phyloP scores from a whole-genome alignment of 306 rosid species.

The Rubus idaeus region DNA sequence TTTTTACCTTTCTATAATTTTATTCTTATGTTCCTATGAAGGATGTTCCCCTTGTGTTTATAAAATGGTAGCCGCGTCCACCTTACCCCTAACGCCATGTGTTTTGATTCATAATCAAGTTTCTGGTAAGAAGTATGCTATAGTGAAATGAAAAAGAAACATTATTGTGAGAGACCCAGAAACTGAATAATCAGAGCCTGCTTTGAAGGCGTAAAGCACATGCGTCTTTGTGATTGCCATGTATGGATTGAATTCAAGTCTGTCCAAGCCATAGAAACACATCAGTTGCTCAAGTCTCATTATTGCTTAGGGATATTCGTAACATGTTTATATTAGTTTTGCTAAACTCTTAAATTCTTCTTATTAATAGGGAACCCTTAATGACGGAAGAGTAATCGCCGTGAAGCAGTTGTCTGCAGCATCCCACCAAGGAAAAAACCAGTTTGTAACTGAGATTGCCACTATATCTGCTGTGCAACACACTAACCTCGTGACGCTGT shows the following conservation, averaged over 20 bases:
- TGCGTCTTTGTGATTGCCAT: background rate
- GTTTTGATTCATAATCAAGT: background rate
- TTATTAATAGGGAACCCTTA: conserved; percentile 58
- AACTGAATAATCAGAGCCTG: too few relatives aligned
- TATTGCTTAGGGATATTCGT: background rate
- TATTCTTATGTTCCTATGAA: background rate
- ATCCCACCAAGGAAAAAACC: conserved; percentile 82
- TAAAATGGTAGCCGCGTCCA: background rate
- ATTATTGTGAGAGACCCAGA: background rate
- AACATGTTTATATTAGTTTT: background rate
- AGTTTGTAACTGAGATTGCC: conserved; percentile 79
- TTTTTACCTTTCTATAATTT: background rate
- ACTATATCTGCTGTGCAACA: conserved; percentile 86
- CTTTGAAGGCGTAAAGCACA: background rate
- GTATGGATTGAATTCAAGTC: background rate
- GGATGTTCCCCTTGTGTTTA: background rate
- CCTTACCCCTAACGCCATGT: background rate
- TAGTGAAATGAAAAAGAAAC: background rate
- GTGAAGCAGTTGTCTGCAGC: conserved; percentile 75
- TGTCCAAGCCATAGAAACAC: background rate
- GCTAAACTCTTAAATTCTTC: background rate
- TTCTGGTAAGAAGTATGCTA: background rate
- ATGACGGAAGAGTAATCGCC: conserved; percentile 73
- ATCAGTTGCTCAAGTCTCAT: background rate
- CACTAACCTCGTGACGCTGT: conserved; percentile 69